Evolutionary conservation across 179 eudicot species (phyloP), one percentile per base, ranked within the genome.

Genomic region (Spinacia oleracea): DNA sequence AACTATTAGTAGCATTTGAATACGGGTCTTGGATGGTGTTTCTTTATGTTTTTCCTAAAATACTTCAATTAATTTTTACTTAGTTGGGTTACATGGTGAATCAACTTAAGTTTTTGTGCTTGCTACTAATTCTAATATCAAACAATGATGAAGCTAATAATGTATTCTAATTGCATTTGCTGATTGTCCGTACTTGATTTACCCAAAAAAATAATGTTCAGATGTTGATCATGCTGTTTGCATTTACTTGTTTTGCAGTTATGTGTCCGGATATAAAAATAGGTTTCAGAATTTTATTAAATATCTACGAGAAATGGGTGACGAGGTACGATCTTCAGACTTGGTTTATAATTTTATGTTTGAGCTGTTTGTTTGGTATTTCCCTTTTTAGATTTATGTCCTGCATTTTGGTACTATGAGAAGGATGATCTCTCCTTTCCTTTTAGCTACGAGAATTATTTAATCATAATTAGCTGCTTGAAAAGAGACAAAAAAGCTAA

Each of bases 271-370:
- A 62, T 96, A 96, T 76, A 96, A 96, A 81, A 96, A 96, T 55
- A 84, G 99, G 79, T 96, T 96, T 88, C 99, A 96, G 87, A 96
- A 96, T 84, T 96, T 96, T 62, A 96, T 96, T 73, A 96, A 76
- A 83, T 90, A 96, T 85, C 89, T 96, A 25, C 90, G 99, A 0
- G 99, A 96, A 86, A 93, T 96, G 99, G 99, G 99, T 55, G 99
- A 96, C 78, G 99, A 96, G 98, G 99, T 96, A 93, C 62, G 16
- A 38, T 76, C 6, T 62, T 25, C 23, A 0, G 29, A 12, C 53
- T 16, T 51, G 6, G 9, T 34, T 14, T 34, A 43, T 16, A n/a
- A n/a, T 23, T 35, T 29, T 1, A 29, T n/a, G n/a, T 2, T 38
- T 8, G 16, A 9, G 12, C 8, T 62, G 58, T 46, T 43, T 48